A percentile compares a stretch with the other conserved stretches of the same genome.
Evolutionary conservation across 163 green algal species (phyloP).

Genomic region (Scenedesmus sp.): DNA sequence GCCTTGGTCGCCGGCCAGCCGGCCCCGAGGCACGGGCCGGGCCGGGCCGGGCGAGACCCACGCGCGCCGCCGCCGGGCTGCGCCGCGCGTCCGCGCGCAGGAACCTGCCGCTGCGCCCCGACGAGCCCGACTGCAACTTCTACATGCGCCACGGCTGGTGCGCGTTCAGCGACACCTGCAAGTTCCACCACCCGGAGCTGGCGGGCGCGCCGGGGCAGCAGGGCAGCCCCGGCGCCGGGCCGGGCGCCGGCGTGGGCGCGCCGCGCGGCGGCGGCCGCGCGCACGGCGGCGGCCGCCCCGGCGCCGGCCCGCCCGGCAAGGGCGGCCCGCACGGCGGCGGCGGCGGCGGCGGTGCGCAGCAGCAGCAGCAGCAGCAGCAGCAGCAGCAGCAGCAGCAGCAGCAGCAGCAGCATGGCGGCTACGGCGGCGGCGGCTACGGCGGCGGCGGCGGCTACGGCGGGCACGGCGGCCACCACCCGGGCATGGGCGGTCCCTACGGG

Average conservation of each 20-base stretch:
- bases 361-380: slow-evolving; percentile 12
- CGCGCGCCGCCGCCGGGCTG: too few relatives aligned
- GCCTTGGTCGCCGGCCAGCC: too few relatives aligned
- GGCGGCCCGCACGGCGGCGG: not conserved
- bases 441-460: not conserved
- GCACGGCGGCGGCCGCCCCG: not conserved
- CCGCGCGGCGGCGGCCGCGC: not conserved
- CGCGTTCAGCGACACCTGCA: slow-evolving; percentile 68
- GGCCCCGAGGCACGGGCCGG: too few relatives aligned
- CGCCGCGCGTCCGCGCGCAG: not conserved
- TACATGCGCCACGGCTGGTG: slow-evolving; percentile 74
- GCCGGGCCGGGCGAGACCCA: too few relatives aligned
- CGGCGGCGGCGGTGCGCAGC: not conserved
- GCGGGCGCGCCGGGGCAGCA: slow-evolving; percentile 33
- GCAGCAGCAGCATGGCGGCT: not conserved
- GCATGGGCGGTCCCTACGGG: not conserved
- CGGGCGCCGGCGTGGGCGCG: slow-evolving; percentile 1
- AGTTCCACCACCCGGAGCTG: slow-evolving; percentile 69
- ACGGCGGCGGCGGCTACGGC: not conserved
- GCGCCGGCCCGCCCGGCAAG: not conserved
- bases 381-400: not conserved
- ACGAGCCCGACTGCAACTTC: slow-evolving; percentile 61
- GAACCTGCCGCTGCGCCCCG: slow-evolving; percentile 46
- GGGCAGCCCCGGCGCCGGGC: slow-evolving; percentile 23
- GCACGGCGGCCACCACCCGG: not conserved